Evolutionary conservation across 2,329 filamentous ascomycete genomes (phyloP), one percentile per base, ranked within the genome.

Genomic region (Meredithiella fracta): DNA sequence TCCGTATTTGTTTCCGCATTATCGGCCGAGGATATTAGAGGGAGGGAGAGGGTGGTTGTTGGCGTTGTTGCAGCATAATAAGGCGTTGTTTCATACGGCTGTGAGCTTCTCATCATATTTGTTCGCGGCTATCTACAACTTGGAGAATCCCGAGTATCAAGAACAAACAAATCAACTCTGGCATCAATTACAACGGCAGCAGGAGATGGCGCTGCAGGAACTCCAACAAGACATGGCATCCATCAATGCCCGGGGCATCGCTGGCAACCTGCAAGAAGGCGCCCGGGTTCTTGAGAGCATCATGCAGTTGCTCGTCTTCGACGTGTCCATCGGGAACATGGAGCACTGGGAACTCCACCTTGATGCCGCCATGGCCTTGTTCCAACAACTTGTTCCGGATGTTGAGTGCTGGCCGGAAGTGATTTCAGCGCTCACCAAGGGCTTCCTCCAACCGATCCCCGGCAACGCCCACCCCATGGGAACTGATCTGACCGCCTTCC

Each of bases 1-100:
- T 59, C 79, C 80, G 1, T 77, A 80, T 60, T 66, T 82, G 1
- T 82, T 79, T 62, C 80, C 80, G 1, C 78, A 81, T 63, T 83
- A 82, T 64, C 72, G 72, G 2, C 79, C 80, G 0, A 69, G 70
- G 1, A 63, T 79, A 4, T 68, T 77, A 2, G 69, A 76, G 56
- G 74, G 77, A n/a, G 79, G 79, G 14, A 72, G 76, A 51, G 73
- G 75, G 25, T 83, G 79, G 80, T 68, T 83, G 26, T 67, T 83
- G 37, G 72, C 76, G 29, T 67, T 79, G 44, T 68, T 82, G 8
- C 70, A 76, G 56, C 73, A 71, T 58, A 80, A 78, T 65, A 76
- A 74, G 59, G 70, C 76, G 1, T 69, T 81, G 20, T 79, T 75
- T 64, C 76, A 81, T 63, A 74, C 75, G 1, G 72, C 73, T 50